Percentiles rank a stretch among this genome's conserved stretches.
Evolutionary conservation across 2,329 filamentous ascomycete genomes (phyloP).

Genomic region (Ophiostoma sp.): DNA sequence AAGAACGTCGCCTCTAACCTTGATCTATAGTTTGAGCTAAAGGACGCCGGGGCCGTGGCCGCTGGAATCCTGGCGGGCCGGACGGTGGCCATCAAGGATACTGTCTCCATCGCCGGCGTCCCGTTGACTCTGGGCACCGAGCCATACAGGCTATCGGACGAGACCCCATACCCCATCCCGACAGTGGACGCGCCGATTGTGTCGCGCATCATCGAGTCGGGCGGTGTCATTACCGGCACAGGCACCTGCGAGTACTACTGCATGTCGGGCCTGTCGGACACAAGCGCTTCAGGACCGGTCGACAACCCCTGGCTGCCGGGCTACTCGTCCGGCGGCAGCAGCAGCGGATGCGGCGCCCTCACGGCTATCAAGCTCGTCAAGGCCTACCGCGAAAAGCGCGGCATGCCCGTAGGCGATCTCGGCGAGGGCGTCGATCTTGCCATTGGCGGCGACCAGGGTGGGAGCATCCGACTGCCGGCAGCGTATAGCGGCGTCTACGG

Average conservation of each 20-base stretch:
- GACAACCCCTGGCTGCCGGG: constrained; percentile 65
- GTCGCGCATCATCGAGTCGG: constrained; percentile 48
- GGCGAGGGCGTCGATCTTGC: constrained; percentile 26
- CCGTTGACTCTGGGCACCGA: constrained; percentile 51
- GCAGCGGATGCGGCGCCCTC: constrained; percentile 58
- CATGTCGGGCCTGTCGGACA: constrained; percentile 55
- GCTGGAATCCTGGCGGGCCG: constrained; percentile 62
- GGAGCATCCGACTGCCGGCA: constrained; percentile 61
- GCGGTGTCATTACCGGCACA: constrained; percentile 65
- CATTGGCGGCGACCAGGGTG: constrained; percentile 67
- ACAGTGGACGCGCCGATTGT: constrained; percentile 49
- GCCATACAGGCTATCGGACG: constrained; percentile 36
- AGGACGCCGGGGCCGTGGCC: constrained; percentile 20
- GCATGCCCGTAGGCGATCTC: constrained; percentile 51
- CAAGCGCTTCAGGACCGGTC: constrained; percentile 67
- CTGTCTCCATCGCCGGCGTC: constrained; percentile 63
- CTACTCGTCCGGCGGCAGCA: constrained; percentile 74
- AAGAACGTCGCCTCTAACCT: neutral
- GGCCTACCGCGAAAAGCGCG: constrained; percentile 41
- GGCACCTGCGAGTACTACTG: constrained; percentile 65
- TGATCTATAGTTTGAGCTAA: constrained; percentile 28
- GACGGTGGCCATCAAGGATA: constrained; percentile 69
- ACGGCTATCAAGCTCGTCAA: constrained; percentile 29
- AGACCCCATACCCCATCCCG: constrained; percentile 58
- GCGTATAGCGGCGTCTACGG: constrained; percentile 41